These are phyloP conservation scores for Saturnispora serradocipensis DNA, from an alignment of 805 yeast species.

Conservation along the genomic window DNA sequence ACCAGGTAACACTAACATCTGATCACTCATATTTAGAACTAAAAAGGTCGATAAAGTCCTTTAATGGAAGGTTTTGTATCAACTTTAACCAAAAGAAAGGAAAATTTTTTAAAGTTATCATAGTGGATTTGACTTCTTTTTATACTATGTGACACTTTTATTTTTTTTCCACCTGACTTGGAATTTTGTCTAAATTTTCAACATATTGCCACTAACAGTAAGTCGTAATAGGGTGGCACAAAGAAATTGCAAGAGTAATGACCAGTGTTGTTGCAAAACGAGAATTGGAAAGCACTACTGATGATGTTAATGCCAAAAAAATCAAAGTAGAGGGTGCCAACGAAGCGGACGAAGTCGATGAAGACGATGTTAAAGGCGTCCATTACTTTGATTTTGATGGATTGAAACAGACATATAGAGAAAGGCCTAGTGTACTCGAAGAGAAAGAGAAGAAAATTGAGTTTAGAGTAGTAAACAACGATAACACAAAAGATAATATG, in stretches of 20 bases:
- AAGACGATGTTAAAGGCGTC: constrained; percentile 35
- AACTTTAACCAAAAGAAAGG: neutral
- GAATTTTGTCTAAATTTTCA: neutral
- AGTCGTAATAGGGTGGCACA: neutral
- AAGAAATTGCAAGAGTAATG: constrained; percentile 2
- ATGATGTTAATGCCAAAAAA: constrained; percentile 11
- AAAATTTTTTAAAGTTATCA: neutral
- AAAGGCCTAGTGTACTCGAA: constrained; percentile 88
- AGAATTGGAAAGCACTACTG: constrained; percentile 13
- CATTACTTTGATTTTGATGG: constrained; percentile 63
- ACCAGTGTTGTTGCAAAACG: constrained; percentile 11
- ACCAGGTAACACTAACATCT: constrained; percentile 61
- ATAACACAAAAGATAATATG: constrained; percentile 75
- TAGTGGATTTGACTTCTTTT: neutral
- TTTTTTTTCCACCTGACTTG: neutral
- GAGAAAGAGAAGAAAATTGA: constrained; percentile 90
- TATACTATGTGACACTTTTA: neutral
- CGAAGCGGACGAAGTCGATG: constrained; percentile 26
- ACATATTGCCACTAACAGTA: neutral
- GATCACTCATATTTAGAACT: constrained; percentile 8
- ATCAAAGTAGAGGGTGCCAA: constrained; percentile 20
- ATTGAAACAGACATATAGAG: constrained; percentile 70
- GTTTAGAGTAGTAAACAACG: constrained; percentile 94
- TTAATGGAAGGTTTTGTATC: neutral
- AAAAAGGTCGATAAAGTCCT: neutral